Evolutionary conservation across 2,329 filamentous ascomycete species (phyloP).

Genomic region (Penicillium hesseltinei): DNA sequence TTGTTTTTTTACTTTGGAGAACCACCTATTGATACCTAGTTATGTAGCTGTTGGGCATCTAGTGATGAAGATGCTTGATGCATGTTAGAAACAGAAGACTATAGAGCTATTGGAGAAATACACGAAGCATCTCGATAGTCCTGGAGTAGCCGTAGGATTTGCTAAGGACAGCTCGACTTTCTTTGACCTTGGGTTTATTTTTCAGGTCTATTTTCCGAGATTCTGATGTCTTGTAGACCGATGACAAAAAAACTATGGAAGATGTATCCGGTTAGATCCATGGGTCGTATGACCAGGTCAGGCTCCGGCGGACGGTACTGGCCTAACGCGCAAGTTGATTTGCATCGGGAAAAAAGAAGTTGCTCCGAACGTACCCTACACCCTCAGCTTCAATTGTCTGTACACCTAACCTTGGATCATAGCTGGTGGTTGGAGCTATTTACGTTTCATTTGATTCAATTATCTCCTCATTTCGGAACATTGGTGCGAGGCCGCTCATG

Average conservation of each 20-base stretch:
- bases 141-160: background rate
- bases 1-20: too few species aligned
- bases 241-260: background rate
- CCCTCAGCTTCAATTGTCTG: constrained; percentile 9
- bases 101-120: background rate
- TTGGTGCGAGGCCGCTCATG: constrained; percentile 14
- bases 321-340: constrained; percentile 16
- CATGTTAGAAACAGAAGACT: background rate
- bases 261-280: background rate
- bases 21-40: background rate
- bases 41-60: background rate
- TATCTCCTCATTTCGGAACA: background rate
- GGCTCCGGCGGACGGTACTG: constrained; percentile 7
- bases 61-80: background rate
- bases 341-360: constrained; percentile 19
- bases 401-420: background rate
- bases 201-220: background rate
- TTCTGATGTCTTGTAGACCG: background rate
- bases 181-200: background rate
- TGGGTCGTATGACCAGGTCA: constrained; percentile 9
- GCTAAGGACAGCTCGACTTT: background rate
- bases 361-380: constrained; percentile 15
- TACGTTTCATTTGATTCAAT: background rate
- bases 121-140: background rate
- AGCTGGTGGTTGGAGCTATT: background rate